These are phyloP conservation scores for Boletus rufocinnamomeus DNA, from an alignment of 768 basidiomycete genomes.

Conservation along the genomic window DNA sequence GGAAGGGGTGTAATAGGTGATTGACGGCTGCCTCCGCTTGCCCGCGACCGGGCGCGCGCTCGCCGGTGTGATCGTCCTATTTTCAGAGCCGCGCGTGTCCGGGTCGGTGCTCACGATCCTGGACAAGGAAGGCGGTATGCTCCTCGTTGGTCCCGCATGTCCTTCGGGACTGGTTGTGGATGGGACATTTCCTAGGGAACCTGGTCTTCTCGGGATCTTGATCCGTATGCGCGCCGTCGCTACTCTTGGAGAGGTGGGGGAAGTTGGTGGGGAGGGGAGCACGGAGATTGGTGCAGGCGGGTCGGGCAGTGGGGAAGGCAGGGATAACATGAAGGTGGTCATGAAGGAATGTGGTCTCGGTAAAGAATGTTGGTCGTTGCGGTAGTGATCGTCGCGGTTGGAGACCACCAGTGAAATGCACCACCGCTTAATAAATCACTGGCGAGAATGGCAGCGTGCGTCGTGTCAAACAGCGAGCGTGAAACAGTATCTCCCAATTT, in stretches of 20 bases:
- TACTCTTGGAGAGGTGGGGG: conserved; percentile 15
- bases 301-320: neutral
- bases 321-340: conserved; percentile 4
- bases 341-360: neutral
- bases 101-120: neutral
- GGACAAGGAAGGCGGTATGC: conserved; percentile 9
- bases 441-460: neutral
- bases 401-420: neutral
- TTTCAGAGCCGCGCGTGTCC: neutral
- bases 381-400: conserved; percentile 1
- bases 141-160: neutral
- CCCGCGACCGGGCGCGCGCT: neutral
- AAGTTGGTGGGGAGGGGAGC: conserved; percentile 25
- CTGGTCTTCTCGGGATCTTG: conserved; percentile 11
- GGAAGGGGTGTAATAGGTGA: conserved; percentile 30
- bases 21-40: conserved; percentile 32
- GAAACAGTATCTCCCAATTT: neutral
- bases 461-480: conserved; percentile 6
- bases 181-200: neutral
- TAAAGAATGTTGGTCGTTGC: conserved; percentile 2
- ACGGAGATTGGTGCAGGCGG: neutral
- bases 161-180: neutral
- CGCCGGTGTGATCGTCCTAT: neutral
- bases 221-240: conserved; percentile 15
- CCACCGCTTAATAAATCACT: neutral